Evolutionary conservation across 257 asterid genomes (phyloP).

Genomic region (Solanum bulbocastanum): DNA sequence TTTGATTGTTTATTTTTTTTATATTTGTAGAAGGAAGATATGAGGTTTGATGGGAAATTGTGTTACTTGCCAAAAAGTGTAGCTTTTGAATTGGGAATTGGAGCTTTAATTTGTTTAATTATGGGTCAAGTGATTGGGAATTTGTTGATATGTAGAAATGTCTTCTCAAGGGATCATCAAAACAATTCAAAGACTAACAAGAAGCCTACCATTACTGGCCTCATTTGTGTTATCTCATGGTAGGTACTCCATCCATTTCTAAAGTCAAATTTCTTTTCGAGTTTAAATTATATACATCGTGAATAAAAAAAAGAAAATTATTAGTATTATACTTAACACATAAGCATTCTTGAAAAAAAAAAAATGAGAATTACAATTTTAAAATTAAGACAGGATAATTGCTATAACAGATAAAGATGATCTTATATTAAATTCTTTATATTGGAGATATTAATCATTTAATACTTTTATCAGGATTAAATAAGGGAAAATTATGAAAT

Average conservation of each 20-base stretch:
- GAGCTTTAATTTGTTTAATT: slow-evolving; percentile 28
- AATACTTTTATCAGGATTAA: neutral
- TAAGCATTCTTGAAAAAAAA: neutral
- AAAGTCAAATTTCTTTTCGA: neutral
- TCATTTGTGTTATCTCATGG: slow-evolving; percentile 50
- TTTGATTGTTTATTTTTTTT: neutral
- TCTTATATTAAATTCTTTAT: neutral
- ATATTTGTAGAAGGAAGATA: slow-evolving; percentile 40
- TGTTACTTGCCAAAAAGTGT: slow-evolving; percentile 50
- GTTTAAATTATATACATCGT: neutral
- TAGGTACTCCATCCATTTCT: slow-evolving; percentile 8
- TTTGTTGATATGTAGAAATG: slow-evolving; percentile 28
- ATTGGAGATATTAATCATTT: no score
- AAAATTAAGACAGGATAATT: no score
- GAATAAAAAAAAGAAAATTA: no score
- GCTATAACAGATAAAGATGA: neutral
- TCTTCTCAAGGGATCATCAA: slow-evolving; percentile 9
- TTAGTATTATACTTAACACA: neutral
- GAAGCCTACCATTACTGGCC: slow-evolving; percentile 15
- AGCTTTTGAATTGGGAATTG: slow-evolving; percentile 46
- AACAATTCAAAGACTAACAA: slow-evolving; percentile 13
- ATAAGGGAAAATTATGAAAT: neutral
- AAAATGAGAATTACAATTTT: no score
- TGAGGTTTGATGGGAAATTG: slow-evolving; percentile 49
- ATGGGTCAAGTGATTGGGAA: slow-evolving; percentile 41